Evolutionary conservation across 306 rosid species (phyloP), one percentile per base, ranked within the genome.

Genomic region (Pterocarpus santalinus): DNA sequence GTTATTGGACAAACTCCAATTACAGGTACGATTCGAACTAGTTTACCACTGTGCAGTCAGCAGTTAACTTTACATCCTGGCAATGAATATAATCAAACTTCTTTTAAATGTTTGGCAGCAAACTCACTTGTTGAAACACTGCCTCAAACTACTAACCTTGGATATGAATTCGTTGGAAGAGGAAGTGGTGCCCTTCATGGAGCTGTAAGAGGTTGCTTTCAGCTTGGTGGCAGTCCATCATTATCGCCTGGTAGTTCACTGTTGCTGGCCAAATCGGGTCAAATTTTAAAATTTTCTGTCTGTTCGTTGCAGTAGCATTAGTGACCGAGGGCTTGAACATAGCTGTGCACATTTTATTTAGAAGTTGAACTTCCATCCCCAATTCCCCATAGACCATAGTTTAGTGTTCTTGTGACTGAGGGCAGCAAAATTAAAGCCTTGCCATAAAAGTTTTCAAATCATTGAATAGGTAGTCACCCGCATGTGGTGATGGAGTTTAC

Each of bases 91-190:
- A 2, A 53, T n/a, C 22, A 13, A 15, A 53, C 17, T 53, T 53
- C 58, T 14, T 14, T 8, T 55, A 5, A n/a, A 17, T 15, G 4
- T 55, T 16, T 55, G 61, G 30, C 28, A 55, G 28, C 61, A 55
- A 55, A n/a, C 61, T 15, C 61, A 55, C n/a, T 30, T 3, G 9
- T 5, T 55, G 61, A 55, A 55, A 16, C 32, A 5, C 9, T n/a
- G 28, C 61, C 22, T 15, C 61, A 55, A 55, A 55, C 61, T 55
- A 55, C 61, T 16, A 53, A 14, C 58, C 58, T 53, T 0, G 15
- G 22, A 52, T 33, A 32, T 17, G 73, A 41, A 6, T 51, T 67
- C 34, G 47, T 75, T 62, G 49, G 69, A 75, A 44, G 69, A 22
- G 28, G 28, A 22, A 22, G 28, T 22, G 28, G 1, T 22, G 28